phyloP scores from a whole-genome alignment of 2,329 filamentous ascomycete species.

The Chrysoporthe cubensis region DNA sequence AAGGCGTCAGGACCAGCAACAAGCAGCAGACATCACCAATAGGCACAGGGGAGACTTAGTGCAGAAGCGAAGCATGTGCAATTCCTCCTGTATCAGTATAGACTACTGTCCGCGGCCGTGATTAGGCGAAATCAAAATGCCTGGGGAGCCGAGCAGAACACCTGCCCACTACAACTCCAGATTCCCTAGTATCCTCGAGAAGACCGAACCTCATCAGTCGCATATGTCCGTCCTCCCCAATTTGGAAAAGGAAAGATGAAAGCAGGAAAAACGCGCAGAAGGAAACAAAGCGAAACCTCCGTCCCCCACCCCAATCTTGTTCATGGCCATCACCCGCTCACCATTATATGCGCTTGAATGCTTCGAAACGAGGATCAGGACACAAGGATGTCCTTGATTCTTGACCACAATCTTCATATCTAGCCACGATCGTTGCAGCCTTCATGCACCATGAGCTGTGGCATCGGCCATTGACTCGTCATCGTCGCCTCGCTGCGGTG shows the following conservation, averaged over 20 bases:
- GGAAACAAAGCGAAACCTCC: neutral
- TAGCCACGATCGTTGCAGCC: neutral
- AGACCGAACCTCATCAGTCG: neutral
- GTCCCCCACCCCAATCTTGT: neutral
- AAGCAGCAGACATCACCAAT: neutral
- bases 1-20: neutral
- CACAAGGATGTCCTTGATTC: neutral
- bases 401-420: no score
- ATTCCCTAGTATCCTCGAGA: neutral
- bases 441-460: constrained; percentile 2
- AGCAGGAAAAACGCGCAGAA: neutral
- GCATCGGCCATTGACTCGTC: constrained; percentile 13
- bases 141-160: neutral
- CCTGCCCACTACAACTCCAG: constrained; percentile 1
- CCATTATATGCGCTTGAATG: neutral
- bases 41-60: neutral
- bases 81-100: constrained; percentile 5
- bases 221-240: neutral
- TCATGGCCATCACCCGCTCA: neutral
- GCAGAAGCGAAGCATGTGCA: neutral
- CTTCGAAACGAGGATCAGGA: neutral
- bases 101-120: constrained; percentile 3
- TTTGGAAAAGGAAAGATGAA: neutral
- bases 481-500: constrained; percentile 15
- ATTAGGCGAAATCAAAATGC: neutral